Conservation (phyloP, 2,329 filamentous ascomycete genomes). For the Pseudopyricularia cyperi region DNA sequence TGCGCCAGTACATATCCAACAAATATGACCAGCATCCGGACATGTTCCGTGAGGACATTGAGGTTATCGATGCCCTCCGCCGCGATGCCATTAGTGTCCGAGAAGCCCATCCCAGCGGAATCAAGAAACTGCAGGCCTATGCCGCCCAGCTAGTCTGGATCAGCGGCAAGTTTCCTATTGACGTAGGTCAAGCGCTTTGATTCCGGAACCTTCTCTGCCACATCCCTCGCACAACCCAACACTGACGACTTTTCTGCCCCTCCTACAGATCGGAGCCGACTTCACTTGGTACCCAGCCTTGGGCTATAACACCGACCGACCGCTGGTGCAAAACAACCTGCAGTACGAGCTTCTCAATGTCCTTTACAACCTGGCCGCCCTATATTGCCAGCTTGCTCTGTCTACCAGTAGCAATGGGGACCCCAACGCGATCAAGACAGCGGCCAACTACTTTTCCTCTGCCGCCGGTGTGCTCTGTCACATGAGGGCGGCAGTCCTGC, state of each 20-base stretch:
- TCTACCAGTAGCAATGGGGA: constrained; percentile 53
- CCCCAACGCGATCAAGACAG: constrained; percentile 72
- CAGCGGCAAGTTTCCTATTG: constrained; percentile 88
- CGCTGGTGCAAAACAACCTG: constrained; percentile 52
- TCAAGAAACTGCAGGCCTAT: constrained; percentile 81
- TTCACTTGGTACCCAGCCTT: constrained; percentile 94
- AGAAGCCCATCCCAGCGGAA: constrained; percentile 76
- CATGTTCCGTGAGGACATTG: constrained; percentile 81
- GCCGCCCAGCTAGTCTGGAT: constrained; percentile 90
- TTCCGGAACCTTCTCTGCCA: no score
- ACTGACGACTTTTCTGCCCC: neutral
- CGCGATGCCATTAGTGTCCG: constrained; percentile 77
- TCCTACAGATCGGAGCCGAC: constrained; percentile 70
- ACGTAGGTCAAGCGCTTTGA: no score
- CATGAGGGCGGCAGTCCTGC: constrained; percentile 62
- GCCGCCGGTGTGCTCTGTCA: constrained; percentile 74
- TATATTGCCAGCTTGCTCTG: constrained; percentile 86
- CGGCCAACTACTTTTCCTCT: constrained; percentile 81
- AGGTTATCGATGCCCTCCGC: constrained; percentile 72
- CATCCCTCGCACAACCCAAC: neutral
- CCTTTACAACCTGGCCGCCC: constrained; percentile 81
- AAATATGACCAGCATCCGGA: constrained; percentile 99
- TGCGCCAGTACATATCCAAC: constrained; percentile 89
- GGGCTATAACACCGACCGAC: constrained; percentile 74
- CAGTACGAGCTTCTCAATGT: constrained; percentile 84